A percentile compares a stretch with the other conserved stretches of the same genome.
Evolutionary conservation across 2,329 filamentous ascomycete genomes (phyloP).

Genomic region (Nannizziopsis barbatae): DNA sequence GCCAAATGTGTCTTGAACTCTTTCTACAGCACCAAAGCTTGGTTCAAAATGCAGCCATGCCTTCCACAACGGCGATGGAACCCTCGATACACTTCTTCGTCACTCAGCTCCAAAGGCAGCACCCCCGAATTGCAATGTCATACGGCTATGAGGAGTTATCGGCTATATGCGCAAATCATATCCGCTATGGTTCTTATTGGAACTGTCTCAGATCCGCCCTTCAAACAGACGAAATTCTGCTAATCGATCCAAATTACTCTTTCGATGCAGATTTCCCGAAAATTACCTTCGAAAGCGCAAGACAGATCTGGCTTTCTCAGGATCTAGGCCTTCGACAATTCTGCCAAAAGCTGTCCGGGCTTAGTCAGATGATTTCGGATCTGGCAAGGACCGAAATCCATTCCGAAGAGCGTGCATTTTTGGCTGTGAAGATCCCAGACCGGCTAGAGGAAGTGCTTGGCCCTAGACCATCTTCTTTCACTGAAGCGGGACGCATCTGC

Average conservation of each 20-base stretch:
- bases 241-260: conserved; percentile 16
- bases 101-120: conserved; percentile 13
- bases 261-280: conserved; percentile 16
- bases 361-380: conserved; percentile 17
- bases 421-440: conserved; percentile 16
- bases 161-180: conserved; percentile 14
- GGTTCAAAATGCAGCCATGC: conserved; percentile 12
- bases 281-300: conserved; percentile 16
- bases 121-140: conserved; percentile 12
- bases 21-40: conserved; percentile 15
- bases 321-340: conserved; percentile 16
- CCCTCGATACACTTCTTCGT: conserved; percentile 13
- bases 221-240: conserved; percentile 16
- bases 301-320: conserved; percentile 15
- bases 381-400: conserved; percentile 13
- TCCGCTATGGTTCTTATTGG: conserved; percentile 17
- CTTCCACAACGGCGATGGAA: conserved; percentile 8
- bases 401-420: conserved; percentile 14
- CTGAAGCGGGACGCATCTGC: conserved; percentile 1
- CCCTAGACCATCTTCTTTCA: conserved; percentile 4
- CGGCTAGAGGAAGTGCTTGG: conserved; percentile 17
- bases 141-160: conserved; percentile 16
- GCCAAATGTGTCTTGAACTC: conserved; percentile 17
- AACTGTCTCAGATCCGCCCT: conserved; percentile 13
- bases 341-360: conserved; percentile 17